phyloP scores from a whole-genome alignment of 352 stramenopile species.

The Phytophthora meadii region DNA sequence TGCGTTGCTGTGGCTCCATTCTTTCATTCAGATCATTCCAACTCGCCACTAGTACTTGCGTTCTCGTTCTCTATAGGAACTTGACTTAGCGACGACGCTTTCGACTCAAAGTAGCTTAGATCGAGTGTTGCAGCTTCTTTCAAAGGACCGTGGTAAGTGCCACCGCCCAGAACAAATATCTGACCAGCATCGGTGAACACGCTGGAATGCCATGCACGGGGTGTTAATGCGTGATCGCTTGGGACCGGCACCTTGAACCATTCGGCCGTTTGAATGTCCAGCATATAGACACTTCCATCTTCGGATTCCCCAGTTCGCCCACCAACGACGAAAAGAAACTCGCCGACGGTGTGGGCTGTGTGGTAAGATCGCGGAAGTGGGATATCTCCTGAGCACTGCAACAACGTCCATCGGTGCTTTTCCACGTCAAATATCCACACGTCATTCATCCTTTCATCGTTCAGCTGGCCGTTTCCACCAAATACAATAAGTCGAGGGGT shows the following conservation, averaged over 20 bases:
- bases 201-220: conserved; percentile 77
- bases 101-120: conserved; percentile 43
- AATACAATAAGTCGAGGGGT: conserved; percentile 55
- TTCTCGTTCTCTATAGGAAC: not conserved
- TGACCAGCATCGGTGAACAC: conserved; percentile 40
- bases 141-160: conserved; percentile 64
- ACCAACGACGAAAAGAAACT: conserved; percentile 69
- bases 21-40: not conserved
- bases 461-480: conserved; percentile 77
- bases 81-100: conserved; percentile 10
- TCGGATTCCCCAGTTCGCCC: conserved; percentile 57
- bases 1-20: conserved; percentile 10
- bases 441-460: conserved; percentile 74
- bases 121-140: conserved; percentile 62
- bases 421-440: conserved; percentile 66
- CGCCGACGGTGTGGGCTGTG: conserved; percentile 55
- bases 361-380: conserved; percentile 71
- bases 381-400: conserved; percentile 51
- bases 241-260: conserved; percentile 63
- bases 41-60: not conserved
- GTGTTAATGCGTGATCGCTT: conserved; percentile 27
- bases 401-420: conserved; percentile 41
- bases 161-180: conserved; percentile 66
- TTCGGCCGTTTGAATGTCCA: conserved; percentile 52
- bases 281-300: conserved; percentile 56